A percentile compares a stretch with the other conserved stretches of the same genome.
phyloP scores from a whole-genome alignment of 2,329 filamentous ascomycete genomes.

The Aureobasidium sp. region DNA sequence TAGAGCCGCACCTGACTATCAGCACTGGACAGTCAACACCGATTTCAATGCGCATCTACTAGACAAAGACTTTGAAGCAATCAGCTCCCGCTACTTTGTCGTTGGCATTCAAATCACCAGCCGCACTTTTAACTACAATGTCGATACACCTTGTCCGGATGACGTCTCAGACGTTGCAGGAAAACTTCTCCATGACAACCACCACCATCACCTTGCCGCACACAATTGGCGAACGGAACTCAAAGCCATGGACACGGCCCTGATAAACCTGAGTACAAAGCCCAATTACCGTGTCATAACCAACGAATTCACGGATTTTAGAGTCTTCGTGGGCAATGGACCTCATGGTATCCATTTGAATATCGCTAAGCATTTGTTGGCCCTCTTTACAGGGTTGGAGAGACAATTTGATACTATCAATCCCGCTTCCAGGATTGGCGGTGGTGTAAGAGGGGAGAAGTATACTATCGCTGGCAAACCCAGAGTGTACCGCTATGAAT shows the following conservation, averaged over 20 bases:
- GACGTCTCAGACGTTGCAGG: neutral
- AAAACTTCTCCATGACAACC: neutral
- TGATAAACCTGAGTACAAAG: neutral
- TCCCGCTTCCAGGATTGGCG: neutral
- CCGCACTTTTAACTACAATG: neutral
- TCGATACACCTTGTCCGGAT: neutral
- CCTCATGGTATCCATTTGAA: neutral
- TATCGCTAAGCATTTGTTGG: neutral
- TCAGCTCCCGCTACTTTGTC: neutral
- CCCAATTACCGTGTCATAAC: neutral
- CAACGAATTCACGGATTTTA: slow-evolving; percentile 7
- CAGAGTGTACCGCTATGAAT: neutral
- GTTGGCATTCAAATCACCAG: neutral
- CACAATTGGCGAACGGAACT: neutral
- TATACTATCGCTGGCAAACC: neutral
- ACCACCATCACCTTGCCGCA: neutral
- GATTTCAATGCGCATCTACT: neutral
- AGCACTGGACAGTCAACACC: neutral
- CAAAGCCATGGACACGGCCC: neutral
- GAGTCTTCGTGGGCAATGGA: neutral
- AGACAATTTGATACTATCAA: slow-evolving; percentile 8
- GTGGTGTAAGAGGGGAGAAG: neutral
- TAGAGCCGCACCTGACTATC: neutral
- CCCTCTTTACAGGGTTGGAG: slow-evolving; percentile 13
- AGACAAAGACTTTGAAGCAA: neutral